Base-by-base conservation (phyloP, 2,329 filamentous ascomycete species). In the Cytospora schulzeri region DNA sequence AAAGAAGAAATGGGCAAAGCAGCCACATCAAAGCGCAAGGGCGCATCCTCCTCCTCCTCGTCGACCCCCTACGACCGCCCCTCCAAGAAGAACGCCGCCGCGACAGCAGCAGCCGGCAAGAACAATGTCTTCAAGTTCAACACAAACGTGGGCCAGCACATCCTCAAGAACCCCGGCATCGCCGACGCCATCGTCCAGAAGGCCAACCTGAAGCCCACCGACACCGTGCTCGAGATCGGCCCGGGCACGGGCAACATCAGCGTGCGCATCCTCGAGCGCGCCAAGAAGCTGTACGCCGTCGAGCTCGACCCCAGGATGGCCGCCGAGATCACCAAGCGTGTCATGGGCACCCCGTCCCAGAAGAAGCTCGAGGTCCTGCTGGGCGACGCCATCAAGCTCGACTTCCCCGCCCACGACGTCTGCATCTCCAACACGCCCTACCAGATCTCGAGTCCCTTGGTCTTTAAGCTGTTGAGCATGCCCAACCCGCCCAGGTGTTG, bases 111-210 rank as follows among this genome's bases (percentile, higher is more conserved):
- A 66, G 71, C 75, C 12, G 72, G 74, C 64, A 81, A 81, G 73
- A 93, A 96, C 80, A 93, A 91, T 72, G 92, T 97, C 77, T 98
- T 98, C 86, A 96, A 96, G 76, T 96, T 97, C 87, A 97, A 96
- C 82, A 95, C 91, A 71, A 83, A 94, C 76, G 86, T 95, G 69
- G 93, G 94, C 71, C 83, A 86, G 75, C 92, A 98, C 77, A 95
- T 99, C 67, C 84, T 98, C 69, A 97, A 97, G 77, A 96, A 96
- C 76, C 91, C 91, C 1, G 91, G 91, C 72, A 90, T 96, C 57
- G 90, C 91, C 5, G 88, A 91, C 73, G 70, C 69, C 5, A 80
- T 95, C 70, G 91, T 94, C 35, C 83, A 90, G 70, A 98, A 98
- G 80, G 91, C 93, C 19, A 87, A 90, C 71, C 83, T 99, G 48